Base-by-base conservation (phyloP, 2,329 filamentous ascomycete genomes). In the Geosmithia flava region DNA sequence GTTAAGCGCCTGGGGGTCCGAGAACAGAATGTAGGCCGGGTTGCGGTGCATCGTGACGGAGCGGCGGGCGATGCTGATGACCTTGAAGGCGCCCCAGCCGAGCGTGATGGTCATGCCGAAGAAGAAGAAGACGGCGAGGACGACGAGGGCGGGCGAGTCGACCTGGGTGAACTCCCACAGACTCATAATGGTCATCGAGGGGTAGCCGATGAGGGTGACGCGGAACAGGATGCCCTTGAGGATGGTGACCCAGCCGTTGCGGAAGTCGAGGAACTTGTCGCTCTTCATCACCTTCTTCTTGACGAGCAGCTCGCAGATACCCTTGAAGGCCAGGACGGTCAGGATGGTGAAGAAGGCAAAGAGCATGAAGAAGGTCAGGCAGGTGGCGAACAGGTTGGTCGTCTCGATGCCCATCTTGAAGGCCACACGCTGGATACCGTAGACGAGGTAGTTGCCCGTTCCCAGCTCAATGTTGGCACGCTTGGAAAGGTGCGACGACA, bases 11-110 rank as follows among this genome's bases (percentile, higher is more conserved):
- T 87, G 78, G n/a, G 90, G 89, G 59, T 97, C 90, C 2, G 91
- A 95, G 70, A 94, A 97, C 52, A 97, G 81, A 56, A 96, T 95
- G 67, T 96, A 96, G 27, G 90, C 91, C 23, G 91, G 89, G 69
- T 95, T 96, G 69, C 91, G 90, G 74, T 96, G 90, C 80, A 95
- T 87, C 49, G 77, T 68, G 53, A 95, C 85, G 30, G 90, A 96
- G 56, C 87, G 85, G 60, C 87, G 87, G 33, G 89, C 91, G 53
- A 97, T 85, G 48, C 81, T 79, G 57, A 95, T 86, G 53, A 97
- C 88, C 72, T 95, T 96, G 68, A 79, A 83, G 0, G 88, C 81
- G 44, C 90, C 91, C 87, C 88, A 96, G 20, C 69, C 82, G 33
- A 97, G 76, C 30, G 89, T 87, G 47, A 75, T 72, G 40, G 83